These are phyloP conservation scores for Eragrostis nindensis DNA, from an alignment of 176 grass and related monocot species.

Conservation along the genomic window DNA sequence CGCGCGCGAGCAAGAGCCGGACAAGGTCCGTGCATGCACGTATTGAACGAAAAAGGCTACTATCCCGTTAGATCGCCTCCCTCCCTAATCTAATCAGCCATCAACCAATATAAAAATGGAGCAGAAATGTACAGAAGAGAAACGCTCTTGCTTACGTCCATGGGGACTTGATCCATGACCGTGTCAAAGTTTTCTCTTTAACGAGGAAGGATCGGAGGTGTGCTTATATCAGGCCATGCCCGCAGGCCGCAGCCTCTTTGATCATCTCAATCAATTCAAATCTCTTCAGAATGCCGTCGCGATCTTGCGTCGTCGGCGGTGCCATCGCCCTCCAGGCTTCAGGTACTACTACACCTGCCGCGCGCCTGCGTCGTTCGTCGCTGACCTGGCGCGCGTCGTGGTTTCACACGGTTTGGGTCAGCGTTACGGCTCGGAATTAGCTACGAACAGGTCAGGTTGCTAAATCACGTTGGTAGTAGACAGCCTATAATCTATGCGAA, in stretches of 20 bases:
- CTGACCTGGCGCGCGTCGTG: too few relatives aligned
- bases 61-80: background rate
- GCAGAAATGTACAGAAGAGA: background rate
- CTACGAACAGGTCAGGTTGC: background rate
- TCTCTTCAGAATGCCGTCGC: background rate
- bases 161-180: background rate
- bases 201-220: background rate
- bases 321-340: background rate
- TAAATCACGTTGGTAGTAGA: background rate
- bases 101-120: background rate
- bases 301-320: background rate
- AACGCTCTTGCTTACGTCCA: background rate
- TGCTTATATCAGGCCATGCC: background rate
- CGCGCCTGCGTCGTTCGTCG: too few relatives aligned
- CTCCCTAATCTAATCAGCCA: background rate
- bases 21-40: conserved; percentile 32
- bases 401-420: background rate
- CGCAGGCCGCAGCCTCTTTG: background rate
- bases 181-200: background rate
- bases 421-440: background rate
- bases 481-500: too few relatives aligned
- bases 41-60: conserved; percentile 5
- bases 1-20: background rate
- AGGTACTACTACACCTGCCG: too few relatives aligned
- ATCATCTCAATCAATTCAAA: background rate